Conservation (phyloP, 345 rosid species). For the Geranium brycei region DNA sequence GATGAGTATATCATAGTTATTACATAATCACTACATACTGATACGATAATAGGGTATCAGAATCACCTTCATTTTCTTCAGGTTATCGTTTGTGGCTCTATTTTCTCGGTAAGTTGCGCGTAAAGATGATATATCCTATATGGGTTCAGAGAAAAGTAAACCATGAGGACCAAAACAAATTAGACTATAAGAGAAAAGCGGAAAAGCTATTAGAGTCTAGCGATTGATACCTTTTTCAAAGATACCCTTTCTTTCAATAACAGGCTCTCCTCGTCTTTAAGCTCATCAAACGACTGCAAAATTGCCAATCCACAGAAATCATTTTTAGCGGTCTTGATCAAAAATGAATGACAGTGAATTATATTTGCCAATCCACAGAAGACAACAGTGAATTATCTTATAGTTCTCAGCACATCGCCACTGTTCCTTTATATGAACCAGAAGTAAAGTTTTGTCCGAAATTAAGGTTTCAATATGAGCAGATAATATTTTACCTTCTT, state of each 20-base stretch:
- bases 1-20: too few species aligned
- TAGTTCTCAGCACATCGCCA: too few species aligned
- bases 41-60: too few species aligned
- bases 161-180: neutral
- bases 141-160: neutral
- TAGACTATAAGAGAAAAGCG: neutral
- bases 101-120: slow-evolving; percentile 36
- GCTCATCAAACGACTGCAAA: slow-evolving; percentile 65
- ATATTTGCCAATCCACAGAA: neutral
- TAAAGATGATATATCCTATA: slow-evolving; percentile 51
- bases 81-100: slow-evolving; percentile 35
- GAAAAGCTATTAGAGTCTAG: neutral
- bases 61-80: slow-evolving; percentile 74
- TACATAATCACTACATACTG: neutral
- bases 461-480: neutral
- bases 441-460: neutral
- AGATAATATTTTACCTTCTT: neutral
- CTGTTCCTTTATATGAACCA: too few species aligned
- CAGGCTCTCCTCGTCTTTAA: slow-evolving; percentile 45
- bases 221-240: slow-evolving; percentile 35
- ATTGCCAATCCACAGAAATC: neutral
- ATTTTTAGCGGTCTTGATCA: too few species aligned
- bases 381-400: too few species aligned
- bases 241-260: slow-evolving; percentile 44
- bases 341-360: too few species aligned